Conservation (phyloP, 768 basidiomycete species). For the Fomitopsis pulvina region DNA sequence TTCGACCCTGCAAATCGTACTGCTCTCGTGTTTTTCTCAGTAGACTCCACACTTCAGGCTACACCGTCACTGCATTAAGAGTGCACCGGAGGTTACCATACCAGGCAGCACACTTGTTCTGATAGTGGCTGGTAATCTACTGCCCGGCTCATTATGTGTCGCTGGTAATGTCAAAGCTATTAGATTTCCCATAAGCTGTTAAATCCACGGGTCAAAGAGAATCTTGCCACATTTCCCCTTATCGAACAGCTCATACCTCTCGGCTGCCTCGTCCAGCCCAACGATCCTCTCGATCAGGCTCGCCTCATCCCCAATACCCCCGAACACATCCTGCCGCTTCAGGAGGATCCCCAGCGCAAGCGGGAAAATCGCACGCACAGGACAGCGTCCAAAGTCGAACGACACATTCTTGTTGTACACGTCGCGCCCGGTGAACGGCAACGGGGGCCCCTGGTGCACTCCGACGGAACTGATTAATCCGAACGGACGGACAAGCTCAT, state of each 20-base stretch:
- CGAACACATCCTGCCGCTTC: slow-evolving; percentile 67
- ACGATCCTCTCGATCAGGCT: slow-evolving; percentile 69
- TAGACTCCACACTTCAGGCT: no score
- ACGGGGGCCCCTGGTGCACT: slow-evolving; percentile 47
- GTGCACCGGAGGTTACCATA: no score
- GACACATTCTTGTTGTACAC: slow-evolving; percentile 76
- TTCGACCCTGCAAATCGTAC: no score
- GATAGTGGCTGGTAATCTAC: no score
- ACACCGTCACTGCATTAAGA: no score
- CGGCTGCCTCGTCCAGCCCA: slow-evolving; percentile 45
- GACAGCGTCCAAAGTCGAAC: slow-evolving; percentile 76
- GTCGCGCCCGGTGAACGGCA: slow-evolving; percentile 51
- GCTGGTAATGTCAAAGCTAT: no score
- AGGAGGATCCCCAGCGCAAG: slow-evolving; percentile 62
- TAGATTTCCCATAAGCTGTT: background rate
- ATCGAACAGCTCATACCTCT: slow-evolving; percentile 62
- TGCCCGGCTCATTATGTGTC: no score
- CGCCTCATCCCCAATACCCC: slow-evolving; percentile 52
- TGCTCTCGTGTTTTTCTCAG: no score
- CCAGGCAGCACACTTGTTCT: no score
- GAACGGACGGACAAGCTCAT: slow-evolving; percentile 67
- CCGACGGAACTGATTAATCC: slow-evolving; percentile 74
- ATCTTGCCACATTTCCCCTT: slow-evolving; percentile 70
- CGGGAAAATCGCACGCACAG: slow-evolving; percentile 72
- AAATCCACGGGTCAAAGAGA: slow-evolving; percentile 67